Conservation (phyloP, 1,284 basidiomycete species). For the Tetrapyrgos nigripes region DNA sequence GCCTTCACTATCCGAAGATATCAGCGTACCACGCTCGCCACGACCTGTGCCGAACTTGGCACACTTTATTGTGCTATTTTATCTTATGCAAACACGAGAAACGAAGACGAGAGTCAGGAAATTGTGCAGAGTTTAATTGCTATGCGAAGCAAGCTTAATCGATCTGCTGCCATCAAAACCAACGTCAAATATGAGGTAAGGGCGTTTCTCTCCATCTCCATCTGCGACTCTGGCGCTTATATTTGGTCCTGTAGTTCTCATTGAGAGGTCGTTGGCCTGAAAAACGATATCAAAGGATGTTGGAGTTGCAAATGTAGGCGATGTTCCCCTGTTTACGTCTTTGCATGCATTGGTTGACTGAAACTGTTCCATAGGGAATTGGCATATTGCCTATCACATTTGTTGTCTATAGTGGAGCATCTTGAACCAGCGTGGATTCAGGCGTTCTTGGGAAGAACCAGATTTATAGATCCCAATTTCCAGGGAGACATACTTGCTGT, state of each 20-base stretch:
- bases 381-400: constrained; percentile 65
- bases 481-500: constrained; percentile 86
- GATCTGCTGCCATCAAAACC: constrained; percentile 57
- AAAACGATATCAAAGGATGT: constrained; percentile 67
- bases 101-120: constrained; percentile 51
- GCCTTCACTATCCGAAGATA: constrained; percentile 74
- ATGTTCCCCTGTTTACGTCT: neutral
- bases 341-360: neutral
- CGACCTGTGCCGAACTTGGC: constrained; percentile 66
- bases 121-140: constrained; percentile 67
- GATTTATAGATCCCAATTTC: constrained; percentile 82
- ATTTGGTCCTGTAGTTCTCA: constrained; percentile 55
- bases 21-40: constrained; percentile 66
- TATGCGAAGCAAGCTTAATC: constrained; percentile 67
- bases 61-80: constrained; percentile 71
- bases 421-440: constrained; percentile 76
- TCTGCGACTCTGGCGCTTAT: neutral
- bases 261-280: constrained; percentile 74
- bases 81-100: constrained; percentile 62
- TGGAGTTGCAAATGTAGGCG: constrained; percentile 69
- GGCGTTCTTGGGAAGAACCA: constrained; percentile 78
- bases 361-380: constrained; percentile 59
- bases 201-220: no score
- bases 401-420: constrained; percentile 68
- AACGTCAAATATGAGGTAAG: constrained; percentile 75